Base-by-base conservation (phyloP, 2,329 filamentous ascomycete genomes). In the Colletotrichum tabaci region DNA sequence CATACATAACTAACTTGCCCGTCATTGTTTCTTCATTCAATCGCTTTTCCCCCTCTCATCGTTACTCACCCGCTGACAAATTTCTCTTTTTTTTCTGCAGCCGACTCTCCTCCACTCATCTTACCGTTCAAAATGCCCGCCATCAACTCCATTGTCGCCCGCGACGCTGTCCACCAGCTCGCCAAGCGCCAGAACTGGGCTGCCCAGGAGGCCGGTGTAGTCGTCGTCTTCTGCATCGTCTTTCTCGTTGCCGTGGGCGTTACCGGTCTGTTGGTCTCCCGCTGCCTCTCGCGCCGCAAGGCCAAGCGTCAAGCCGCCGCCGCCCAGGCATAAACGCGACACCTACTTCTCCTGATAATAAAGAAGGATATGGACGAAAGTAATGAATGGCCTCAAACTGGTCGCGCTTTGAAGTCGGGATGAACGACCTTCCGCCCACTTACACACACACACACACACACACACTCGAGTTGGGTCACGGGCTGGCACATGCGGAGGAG, bases 211-310 rank as follows among this genome's bases (percentile, higher is more conserved):
- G 77, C 78, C 62, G 83, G 83, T 76, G 81, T 83, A 74, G 78
- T 85, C 72, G 79, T 84, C 63, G 83, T 85, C 74, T 84, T 85
- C 76, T 81, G 79, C 77, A 85, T 85, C 65, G 79, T 85, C 74
- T 81, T 80, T 70, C 63, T 84, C 81, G 83, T 85, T 61, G 81
- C 74, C 61, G 63, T 79, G 66, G 79, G 73, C 64, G 61, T 85
- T 21, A 61, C 79, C 55, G 68, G 63, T 47, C 74, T 84, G 53
- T 78, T 74, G 68, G 46, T 82, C 71, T 73, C 76, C 77, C 83
- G 80, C 78, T 74, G 62, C 71, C 65, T 80, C 62, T 61, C 76
- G 61, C 77, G 76, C 67, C 80, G 80, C 77, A 81, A 77, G 77
- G 80, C 70, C 50, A 63, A 69, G 46, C 55, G 42, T 26, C 64